Base-by-base conservation (phyloP, 257 asterid genomes). In the Salvia splendens region DNA sequence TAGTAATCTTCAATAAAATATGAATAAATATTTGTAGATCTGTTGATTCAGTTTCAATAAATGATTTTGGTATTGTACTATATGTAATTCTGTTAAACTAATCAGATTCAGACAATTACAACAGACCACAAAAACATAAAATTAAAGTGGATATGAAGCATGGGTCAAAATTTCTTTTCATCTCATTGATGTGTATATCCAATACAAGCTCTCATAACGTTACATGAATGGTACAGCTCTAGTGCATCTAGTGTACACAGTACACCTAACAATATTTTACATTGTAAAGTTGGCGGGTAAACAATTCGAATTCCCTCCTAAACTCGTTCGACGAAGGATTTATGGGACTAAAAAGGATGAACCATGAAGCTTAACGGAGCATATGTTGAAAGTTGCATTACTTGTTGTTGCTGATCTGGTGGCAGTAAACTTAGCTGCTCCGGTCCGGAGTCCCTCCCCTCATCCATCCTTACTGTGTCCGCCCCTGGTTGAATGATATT, bases 331-430 rank as follows among this genome's bases (percentile, higher is more conserved):
- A 72, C 43, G 35, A 42, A 53, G 60, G 70, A 61, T 61, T 17
- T 41, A 12, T 32, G 50, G 49, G 24, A 46, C 46, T 68, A 58
- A 15, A 5, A 66, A 11, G 17, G 36, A 8, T 33, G 65, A 33
- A 32, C 75, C 85, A 86, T 30, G 86, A 65, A 15, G 84, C 82
- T 84, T 86, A 90, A 46, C 95, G 84, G 67, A 89, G 95, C 95
- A 83, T 83, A 86, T 86, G 85, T 80, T 92, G 98, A n/a, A 53
- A 92, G 96, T 76, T 87, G 95, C 78, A 86, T 81, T 38, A 92
- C 92, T 79, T 89, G 88, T 74, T 81, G 95, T 52, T 79, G 96
- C 84, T 92, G 96, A 64, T 92, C 98, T 15, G 91, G 85, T 12
- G 98, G 89, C 68, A 92, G 77, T 40, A 89, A 82, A 70, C 82